A percentile compares a stretch with the other conserved stretches of the same genome.
These are phyloP conservation scores for Hymenoscyphus albidus DNA, from an alignment of 2,329 filamentous ascomycete species.

Conservation along the genomic window DNA sequence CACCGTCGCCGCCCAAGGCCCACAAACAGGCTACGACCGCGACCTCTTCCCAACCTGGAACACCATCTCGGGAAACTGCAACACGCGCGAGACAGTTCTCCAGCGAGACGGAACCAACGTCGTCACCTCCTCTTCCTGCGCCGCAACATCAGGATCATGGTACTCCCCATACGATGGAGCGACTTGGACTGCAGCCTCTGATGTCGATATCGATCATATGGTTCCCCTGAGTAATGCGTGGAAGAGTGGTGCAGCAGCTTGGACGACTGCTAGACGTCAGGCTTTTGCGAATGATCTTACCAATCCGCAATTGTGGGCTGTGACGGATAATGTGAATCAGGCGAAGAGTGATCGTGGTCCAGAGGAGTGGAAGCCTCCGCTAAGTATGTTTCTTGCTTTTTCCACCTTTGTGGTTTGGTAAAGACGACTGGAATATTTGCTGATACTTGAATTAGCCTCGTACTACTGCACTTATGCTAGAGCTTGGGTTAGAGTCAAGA, in stretches of 20 bases:
- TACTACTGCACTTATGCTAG: conserved; percentile 78
- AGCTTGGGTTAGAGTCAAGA: conserved; percentile 75
- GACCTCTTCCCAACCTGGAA: conserved; percentile 70
- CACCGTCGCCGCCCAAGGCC: conserved; percentile 52
- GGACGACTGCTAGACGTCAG: conserved; percentile 65
- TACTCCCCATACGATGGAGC: conserved; percentile 69
- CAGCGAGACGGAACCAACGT: conserved; percentile 69
- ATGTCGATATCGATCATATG: conserved; percentile 80
- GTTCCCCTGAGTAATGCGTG: conserved; percentile 79
- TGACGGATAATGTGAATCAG: conserved; percentile 74
- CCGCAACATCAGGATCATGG: conserved; percentile 65
- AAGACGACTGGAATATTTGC: not conserved
- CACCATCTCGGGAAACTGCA: conserved; percentile 62
- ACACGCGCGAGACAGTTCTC: conserved; percentile 69
- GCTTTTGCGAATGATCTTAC: conserved; percentile 73
- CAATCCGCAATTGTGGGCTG: conserved; percentile 73
- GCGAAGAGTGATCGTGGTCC: conserved; percentile 70
- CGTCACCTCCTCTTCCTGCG: conserved; percentile 54
- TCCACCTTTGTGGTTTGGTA: not conserved
- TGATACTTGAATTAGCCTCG: conserved; percentile 36
- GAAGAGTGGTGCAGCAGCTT: conserved; percentile 70
- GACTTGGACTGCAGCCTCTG: conserved; percentile 62
- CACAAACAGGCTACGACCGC: conserved; percentile 58
- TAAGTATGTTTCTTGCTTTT: conserved; percentile 42
- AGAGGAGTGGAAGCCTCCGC: conserved; percentile 71